Base-by-base conservation (phyloP, 192 early-diverging fungal species). In the Backusella westeae region DNA sequence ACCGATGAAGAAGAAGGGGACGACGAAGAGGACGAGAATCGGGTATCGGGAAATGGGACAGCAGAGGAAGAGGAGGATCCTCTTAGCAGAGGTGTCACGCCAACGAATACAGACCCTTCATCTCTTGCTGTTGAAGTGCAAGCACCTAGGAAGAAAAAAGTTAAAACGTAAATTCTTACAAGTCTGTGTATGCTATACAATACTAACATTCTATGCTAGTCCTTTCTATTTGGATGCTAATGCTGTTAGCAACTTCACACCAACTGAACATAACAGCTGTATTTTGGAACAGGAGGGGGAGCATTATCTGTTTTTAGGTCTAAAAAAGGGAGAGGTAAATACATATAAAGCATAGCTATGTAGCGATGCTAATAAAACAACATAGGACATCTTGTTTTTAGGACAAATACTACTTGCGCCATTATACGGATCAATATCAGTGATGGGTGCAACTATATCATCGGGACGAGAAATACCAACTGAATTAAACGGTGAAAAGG, bases 331-430 rank as follows among this genome's bases (percentile, higher is more conserved):
- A 15, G 83, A 89, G 80, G 87, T 88, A 75, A 73, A 46, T n/a
- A 23, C 17, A 6, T 59, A 34, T 21, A 63, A 34, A 32, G n/a
- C 1, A 42, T 44, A 66, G 39, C 8, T 3, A 69, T 29, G 1
- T 5, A 39, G 46, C 4, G 2, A 38, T 10, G 26, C 14, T 46
- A 6, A 35, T 53, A 35, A 8, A 29, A 6, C 19, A 44, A 73
- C 17, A 19, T 63, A 89, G 87, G 74, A 80, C 9, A 67, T 89
- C 41, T 82, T 85, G 3, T 89, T 89, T 71, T 77, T 85, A 67
- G 88, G 88, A 36, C 78, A 81, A 49, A 80, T 76, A 21, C 65
- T 85, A 15, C 39, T 88, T n/a, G 83, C 85, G 19, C 78, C 85
- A 17, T 42, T 89, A 1, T 78, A 80, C 68, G 88, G 88, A 21